Base-by-base conservation (phyloP, 495 filamentous ascomycete genomes). In the Penicillium atrosanguineum region DNA sequence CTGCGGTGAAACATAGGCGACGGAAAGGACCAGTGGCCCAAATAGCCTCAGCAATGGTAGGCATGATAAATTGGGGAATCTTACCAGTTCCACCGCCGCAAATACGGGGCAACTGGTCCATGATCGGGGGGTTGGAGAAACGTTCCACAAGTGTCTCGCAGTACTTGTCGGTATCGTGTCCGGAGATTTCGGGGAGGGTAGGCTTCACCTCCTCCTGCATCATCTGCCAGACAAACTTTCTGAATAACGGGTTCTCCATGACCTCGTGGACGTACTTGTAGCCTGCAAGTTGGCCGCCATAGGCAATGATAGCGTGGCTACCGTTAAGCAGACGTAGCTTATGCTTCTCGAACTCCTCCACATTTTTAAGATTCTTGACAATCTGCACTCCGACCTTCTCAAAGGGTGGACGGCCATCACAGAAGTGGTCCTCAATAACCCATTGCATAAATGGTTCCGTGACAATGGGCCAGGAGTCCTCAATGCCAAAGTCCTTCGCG, bases 51-150 rank as follows among this genome's bases (percentile, higher is more conserved):
- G 75, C 75, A 50, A 78, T 72, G 1, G 73, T 72, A 7, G 75
- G 75, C 73, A 78, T 77, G 61, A 77, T 77, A 52, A 78, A 78
- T 57, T 78, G 75, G 5, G 75, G 75, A 51, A 78, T 71, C 68
- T 78, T 78, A 63, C 75, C 73, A 7, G 75, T 72, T n/a, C 64
- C 75, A 46, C 73, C 73, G 48, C 73, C 62, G 29, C 71, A 72
- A 59, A 78, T 64, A 34, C 75, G 73, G 28, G 73, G 72, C 44
- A 78, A 59, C 59, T 76, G 73, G 51, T 78, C 75, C 65, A 63
- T 70, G 52, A 78, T 76, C 11, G 73, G 70, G 2, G 75, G 71
- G 70, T 78, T 78, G 56, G 71, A 70, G 71, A 78, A 78, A 37
- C 75, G 75, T 60, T 72, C 72, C 21, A 78, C 65, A 23, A 78